Base-by-base conservation (phyloP, 257 asterid genomes). In the Fraxinus excelsior region DNA sequence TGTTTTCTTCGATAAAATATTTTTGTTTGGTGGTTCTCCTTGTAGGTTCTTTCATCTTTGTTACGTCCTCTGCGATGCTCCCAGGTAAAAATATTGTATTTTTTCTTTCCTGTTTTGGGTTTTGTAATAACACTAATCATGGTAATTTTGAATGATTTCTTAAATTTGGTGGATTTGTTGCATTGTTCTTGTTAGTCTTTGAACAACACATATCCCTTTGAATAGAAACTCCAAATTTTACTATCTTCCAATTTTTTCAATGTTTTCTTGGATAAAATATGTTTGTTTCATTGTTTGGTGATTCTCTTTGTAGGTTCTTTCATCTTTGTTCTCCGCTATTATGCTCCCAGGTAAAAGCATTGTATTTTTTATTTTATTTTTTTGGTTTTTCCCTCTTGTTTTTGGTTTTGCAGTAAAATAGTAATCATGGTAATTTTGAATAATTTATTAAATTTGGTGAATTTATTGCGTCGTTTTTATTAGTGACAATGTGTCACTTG, bases 401-500 rank as follows among this genome's bases (percentile, higher is more conserved):
- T 40, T 80, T 75, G 31, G 14, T 67, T 75, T 37, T 64, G 31
- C 68, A 72, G 23, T 40, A 73, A 5, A 13, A 56, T 29, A n/a
- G n/a, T 56, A 1, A 6, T n/a, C 65, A 21, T 56, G 29, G 29
- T 19, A 56, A 56, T 19, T 6, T 56, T n/a, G 11, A 56, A 56
- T 56, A 29, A 8, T 49, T 42, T 76, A 0, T 73, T 75, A 21
- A 38, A 37, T 32, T 21, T 18, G 26, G 75, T 31, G n/a, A n/a
- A 77, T 25, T 16, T 37, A 32, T 4, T 35, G 19, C 31, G 5
- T 38, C 65, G 35, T 69, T 65, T 81, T 62, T 79, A 62, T 53
- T 74, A 95, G 98, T 75, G 97, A 90, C 80, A 98, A 90, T 86
- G 82, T 91, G 78, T 91, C 99, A 34, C 89, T 95, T 72, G 94